Base-by-base conservation (phyloP, 2,329 filamentous ascomycete genomes). In the Curvularia lunata region DNA sequence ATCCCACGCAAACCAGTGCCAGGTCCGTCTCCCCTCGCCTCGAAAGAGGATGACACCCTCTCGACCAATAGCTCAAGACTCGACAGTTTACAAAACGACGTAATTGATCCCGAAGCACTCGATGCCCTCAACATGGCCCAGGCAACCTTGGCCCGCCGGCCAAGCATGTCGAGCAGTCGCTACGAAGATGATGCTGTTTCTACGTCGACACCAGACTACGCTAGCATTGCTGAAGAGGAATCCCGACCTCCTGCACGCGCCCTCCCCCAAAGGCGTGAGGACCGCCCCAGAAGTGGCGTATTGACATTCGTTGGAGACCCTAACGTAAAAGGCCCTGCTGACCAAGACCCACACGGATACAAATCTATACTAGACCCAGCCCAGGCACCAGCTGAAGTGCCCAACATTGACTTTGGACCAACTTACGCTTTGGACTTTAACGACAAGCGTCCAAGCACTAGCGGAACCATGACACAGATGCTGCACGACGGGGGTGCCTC, bases 321-420 rank as follows among this genome's bases (percentile, higher is more conserved):
- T 6, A 79, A 79, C 34, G 67, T 79, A n/a, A 72, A 71, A 16
- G 58, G 64, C 57, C 78, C 75, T 41, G 75, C 77, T 34, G 78
- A 81, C 28, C 68, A 80, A 59, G 79, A 78, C 47, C 80, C 81
- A 52, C 80, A 81, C 16, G 82, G 76, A 76, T 58, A 79, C 72
- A 58, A 82, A 81, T 63, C 63, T 67, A 73, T 51, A 56, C 7
- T 56, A 60, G 27, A 66, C 62, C 52, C 58, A 34, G 18, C 40
- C 48, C 49, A 62, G 61, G 48, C 53, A 21, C 52, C 65, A 13
- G 81, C 85, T 23, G 83, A 86, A 55, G 87, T 96, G 59, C 91
- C 91, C 1, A 79, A 84, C 4, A 85, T 97, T 61, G 88, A 97
- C 74, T 97, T 97, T 77, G 94, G 94, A 0, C 91, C 89, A 5